Evolutionary conservation across 176 grass and related monocot species (phyloP).

Genomic region (Zoysia japonica): DNA sequence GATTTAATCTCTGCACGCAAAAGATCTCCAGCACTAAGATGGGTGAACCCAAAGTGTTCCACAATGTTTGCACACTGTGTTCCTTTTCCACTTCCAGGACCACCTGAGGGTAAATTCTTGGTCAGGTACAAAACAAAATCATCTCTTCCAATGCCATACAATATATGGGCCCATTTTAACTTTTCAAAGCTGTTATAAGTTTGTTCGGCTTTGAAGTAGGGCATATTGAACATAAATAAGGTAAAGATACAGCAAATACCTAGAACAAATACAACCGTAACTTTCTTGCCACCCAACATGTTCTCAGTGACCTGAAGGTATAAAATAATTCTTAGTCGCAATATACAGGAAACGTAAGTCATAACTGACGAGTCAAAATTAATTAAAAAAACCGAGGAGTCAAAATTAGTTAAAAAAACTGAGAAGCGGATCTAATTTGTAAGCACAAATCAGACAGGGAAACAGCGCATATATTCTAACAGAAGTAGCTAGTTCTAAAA

Average conservation of each 20-base stretch:
- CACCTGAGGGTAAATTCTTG: conserved; percentile 54
- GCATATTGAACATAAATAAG: not conserved
- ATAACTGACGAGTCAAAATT: not conserved
- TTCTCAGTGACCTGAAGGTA: conserved; percentile 54
- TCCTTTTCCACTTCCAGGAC: conserved; percentile 91
- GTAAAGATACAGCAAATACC: conserved; percentile 45
- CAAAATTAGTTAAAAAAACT: not conserved
- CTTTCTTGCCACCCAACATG: conserved; percentile 70
- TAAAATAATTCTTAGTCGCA: conserved; percentile 18
- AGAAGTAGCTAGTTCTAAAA: not conserved
- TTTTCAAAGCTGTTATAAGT: conserved; percentile 8
- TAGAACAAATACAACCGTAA: conserved; percentile 79
- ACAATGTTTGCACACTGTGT: conserved; percentile 93
- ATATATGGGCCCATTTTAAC: conserved; percentile 14
- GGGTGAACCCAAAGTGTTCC: conserved; percentile 77
- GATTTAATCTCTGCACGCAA: conserved; percentile 84
- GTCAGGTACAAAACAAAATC: conserved; percentile 25
- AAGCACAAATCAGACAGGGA: not conserved
- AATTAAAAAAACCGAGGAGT: not conserved
- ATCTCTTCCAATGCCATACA: not conserved
- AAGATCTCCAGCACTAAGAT: conserved; percentile 95
- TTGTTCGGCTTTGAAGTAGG: not conserved
- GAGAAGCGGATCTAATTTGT: not conserved
- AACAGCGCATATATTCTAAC: not conserved
- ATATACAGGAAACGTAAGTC: not conserved